Evolutionary conservation across 257 asterid species (phyloP).

Genomic region (Jasminum sambac): DNA sequence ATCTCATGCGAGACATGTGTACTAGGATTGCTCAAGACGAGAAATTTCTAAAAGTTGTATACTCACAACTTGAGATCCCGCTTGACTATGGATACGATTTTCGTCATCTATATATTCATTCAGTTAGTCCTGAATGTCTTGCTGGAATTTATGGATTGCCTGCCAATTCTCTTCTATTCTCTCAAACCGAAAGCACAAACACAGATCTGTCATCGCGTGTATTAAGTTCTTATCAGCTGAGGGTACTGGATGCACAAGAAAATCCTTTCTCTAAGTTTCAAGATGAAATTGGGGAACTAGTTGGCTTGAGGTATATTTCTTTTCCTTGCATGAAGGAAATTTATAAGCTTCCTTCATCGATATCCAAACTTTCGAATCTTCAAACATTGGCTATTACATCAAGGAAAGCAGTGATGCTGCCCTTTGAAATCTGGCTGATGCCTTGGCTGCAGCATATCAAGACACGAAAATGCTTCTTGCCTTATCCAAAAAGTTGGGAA

Average conservation of each 20-base stretch:
- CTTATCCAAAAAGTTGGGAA: neutral
- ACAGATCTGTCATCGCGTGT: neutral
- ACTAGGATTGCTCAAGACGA: conserved; percentile 26
- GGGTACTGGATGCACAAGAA: conserved; percentile 23
- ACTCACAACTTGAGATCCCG: neutral
- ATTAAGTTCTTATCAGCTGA: neutral
- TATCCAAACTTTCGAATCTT: conserved; percentile 24
- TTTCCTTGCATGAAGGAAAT: neutral
- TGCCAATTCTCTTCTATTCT: neutral
- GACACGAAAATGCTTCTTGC: neutral
- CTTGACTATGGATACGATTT: neutral
- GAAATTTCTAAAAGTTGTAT: conserved; percentile 4
- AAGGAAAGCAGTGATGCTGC: neutral
- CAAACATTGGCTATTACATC: conserved; percentile 11
- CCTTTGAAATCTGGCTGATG: conserved; percentile 22
- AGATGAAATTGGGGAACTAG: neutral
- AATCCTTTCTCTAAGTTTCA: conserved; percentile 10
- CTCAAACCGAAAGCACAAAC: neutral
- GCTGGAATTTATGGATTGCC: neutral
- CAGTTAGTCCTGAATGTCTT: neutral
- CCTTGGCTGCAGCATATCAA: conserved; percentile 26
- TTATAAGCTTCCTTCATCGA: neutral
- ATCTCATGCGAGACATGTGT: conserved; percentile 18
- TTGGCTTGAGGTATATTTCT: conserved; percentile 23
- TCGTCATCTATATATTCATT: conserved; percentile 18